phyloP scores from a whole-genome alignment of 345 rosid species.

The Eutrema heterophyllum region DNA sequence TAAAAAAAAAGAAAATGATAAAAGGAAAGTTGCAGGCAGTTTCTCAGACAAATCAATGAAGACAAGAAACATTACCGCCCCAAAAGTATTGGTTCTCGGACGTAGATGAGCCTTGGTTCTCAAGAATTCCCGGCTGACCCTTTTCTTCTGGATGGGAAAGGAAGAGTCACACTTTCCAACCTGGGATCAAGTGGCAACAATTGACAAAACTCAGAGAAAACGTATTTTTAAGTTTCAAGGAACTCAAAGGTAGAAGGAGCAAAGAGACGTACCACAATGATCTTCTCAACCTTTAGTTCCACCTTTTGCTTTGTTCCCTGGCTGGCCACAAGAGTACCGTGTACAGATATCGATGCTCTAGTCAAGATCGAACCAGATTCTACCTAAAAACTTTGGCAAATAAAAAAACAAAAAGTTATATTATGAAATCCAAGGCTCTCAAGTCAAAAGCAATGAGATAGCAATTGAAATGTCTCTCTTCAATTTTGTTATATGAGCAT shows the following conservation, averaged over 20 bases:
- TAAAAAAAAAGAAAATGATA: too few relatives aligned
- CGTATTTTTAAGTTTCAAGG: neutral
- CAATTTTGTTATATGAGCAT: neutral
- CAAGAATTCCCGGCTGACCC: too few relatives aligned
- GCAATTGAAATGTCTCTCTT: neutral
- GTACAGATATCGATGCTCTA: constrained; percentile 80
- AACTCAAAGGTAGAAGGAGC: neutral
- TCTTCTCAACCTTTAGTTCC: constrained; percentile 77
- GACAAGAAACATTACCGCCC: too few relatives aligned
- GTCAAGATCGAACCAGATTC: constrained; percentile 76
- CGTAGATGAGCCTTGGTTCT: too few relatives aligned
- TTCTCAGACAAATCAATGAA: neutral
- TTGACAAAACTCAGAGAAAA: neutral
- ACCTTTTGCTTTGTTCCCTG: constrained; percentile 93
- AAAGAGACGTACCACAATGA: constrained; percentile 56
- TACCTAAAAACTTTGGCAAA: constrained; percentile 38
- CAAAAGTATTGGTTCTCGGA: too few relatives aligned
- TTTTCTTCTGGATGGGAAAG: too few relatives aligned
- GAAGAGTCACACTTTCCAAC: too few relatives aligned
- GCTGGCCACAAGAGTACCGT: constrained; percentile 78
- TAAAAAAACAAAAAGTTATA: too few relatives aligned
- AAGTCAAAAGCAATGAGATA: neutral
- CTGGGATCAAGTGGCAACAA: constrained; percentile 26
- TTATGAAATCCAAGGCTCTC: neutral
- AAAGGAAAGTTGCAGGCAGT: neutral